phyloP scores from a whole-genome alignment of 352 stramenopile genomes.

The Plasmopara viticola region DNA sequence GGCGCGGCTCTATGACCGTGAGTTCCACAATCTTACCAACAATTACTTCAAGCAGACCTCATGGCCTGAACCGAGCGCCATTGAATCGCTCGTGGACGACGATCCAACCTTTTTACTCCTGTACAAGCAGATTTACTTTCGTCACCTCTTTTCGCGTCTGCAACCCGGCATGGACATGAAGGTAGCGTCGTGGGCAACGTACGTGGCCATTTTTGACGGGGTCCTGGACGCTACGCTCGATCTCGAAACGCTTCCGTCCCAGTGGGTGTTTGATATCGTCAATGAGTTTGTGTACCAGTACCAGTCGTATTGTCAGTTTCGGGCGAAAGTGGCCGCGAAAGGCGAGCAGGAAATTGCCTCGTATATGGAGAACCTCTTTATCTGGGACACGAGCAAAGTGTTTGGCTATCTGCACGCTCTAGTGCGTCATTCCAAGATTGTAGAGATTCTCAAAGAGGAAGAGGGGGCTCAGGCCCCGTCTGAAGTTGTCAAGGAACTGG shows the following conservation, averaged over 20 bases:
- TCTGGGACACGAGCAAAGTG: constrained; percentile 95
- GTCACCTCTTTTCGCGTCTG: constrained; percentile 92
- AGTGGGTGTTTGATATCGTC: constrained; percentile 98
- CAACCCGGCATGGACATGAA: constrained; percentile 87
- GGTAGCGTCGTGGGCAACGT: constrained; percentile 90
- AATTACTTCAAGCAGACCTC: constrained; percentile 94
- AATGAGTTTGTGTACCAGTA: constrained; percentile 99
- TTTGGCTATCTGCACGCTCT: constrained; percentile 94
- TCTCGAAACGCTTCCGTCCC: constrained; percentile 83
- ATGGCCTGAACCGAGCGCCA: constrained; percentile 89
- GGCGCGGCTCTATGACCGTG: constrained; percentile 81
- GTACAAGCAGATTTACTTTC: constrained; percentile 96
- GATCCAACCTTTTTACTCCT: constrained; percentile 91
- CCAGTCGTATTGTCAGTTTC: constrained; percentile 97
- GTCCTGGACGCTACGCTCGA: constrained; percentile 83
- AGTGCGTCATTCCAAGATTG: constrained; percentile 89
- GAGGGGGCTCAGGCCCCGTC: constrained; percentile 39
- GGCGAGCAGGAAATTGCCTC: constrained; percentile 46
- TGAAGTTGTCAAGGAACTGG: constrained; percentile 85
- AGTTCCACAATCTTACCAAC: constrained; percentile 83
- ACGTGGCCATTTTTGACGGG: constrained; percentile 92
- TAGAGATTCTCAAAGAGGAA: constrained; percentile 75
- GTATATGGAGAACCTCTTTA: constrained; percentile 78
- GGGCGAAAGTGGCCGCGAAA: constrained; percentile 75
- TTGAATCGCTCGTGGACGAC: constrained; percentile 77